Percentiles rank a stretch among this genome's conserved stretches.
Conservation (phyloP, 2,329 filamentous ascomycete species). For the Xylariaceae sp. region DNA sequence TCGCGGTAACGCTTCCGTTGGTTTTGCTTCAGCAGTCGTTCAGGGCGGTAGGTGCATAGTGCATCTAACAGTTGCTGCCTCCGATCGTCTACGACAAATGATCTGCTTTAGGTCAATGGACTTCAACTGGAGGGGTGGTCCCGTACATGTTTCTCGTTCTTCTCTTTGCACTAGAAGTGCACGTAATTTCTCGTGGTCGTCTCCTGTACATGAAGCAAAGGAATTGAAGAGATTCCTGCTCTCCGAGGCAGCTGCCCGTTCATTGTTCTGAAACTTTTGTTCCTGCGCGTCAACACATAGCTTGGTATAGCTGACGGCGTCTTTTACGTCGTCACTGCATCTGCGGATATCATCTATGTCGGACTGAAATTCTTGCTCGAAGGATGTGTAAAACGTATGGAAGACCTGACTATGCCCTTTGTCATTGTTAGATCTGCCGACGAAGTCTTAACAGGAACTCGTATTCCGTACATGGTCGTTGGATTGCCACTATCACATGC, state of each 20-base stretch:
- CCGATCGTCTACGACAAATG: neutral
- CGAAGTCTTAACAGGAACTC: neutral
- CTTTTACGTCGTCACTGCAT: slow-evolving; percentile 21
- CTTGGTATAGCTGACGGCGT: slow-evolving; percentile 27
- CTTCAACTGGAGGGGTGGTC: neutral
- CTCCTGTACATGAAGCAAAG: neutral
- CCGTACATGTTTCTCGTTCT: neutral
- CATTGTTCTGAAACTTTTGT: neutral
- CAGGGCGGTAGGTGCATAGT: slow-evolving; percentile 28
- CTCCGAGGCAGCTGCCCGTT: neutral
- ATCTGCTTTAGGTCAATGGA: neutral
- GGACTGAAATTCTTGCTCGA: slow-evolving; percentile 30
- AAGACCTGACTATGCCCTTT: too few relatives aligned
- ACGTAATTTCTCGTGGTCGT: too few relatives aligned
- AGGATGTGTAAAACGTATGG: slow-evolving; percentile 22
- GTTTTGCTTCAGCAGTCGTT: slow-evolving; percentile 25
- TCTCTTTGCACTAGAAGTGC: too few relatives aligned
- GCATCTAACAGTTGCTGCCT: slow-evolving; percentile 27
- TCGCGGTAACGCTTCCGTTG: slow-evolving; percentile 26
- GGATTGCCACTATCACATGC: slow-evolving; percentile 24
- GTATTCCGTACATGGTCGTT: slow-evolving; percentile 24
- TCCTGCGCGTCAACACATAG: slow-evolving; percentile 18
- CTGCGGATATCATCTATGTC: slow-evolving; percentile 22
- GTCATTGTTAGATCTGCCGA: neutral
- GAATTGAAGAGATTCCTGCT: neutral